These are phyloP conservation scores for Biscogniauxia marginata DNA, from an alignment of 2,329 filamentous ascomycete species.

Conservation along the genomic window DNA sequence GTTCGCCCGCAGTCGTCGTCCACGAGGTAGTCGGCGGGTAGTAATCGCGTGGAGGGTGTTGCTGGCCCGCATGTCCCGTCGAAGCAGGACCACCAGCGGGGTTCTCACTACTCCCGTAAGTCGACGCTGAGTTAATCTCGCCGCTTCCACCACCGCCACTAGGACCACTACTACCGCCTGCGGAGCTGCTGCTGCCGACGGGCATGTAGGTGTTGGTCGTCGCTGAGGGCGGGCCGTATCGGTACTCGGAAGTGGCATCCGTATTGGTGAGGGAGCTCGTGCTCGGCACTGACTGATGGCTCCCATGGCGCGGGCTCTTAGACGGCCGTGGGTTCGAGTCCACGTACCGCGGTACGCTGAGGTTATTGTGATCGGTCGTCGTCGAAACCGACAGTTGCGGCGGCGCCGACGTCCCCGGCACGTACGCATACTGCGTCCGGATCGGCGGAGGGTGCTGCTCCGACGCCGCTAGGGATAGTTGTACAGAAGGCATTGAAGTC, in stretches of 20 bases:
- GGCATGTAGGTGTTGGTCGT: conserved; percentile 10
- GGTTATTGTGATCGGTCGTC: conserved; percentile 45
- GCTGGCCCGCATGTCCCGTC: background rate
- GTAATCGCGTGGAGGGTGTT: conserved; percentile 46
- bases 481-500: conserved; percentile 53
- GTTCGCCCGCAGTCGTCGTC: conserved; percentile 51
- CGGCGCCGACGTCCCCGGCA: conserved; percentile 49
- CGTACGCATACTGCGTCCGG: conserved; percentile 56
- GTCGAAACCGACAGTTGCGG: conserved; percentile 47
- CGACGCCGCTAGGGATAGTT: conserved; percentile 48
- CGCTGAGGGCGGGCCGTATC: conserved; percentile 47
- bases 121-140: conserved; percentile 36
- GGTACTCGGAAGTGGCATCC: conserved; percentile 53
- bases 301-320: conserved; percentile 56
- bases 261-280: conserved; percentile 47
- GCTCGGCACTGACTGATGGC: conserved; percentile 54
- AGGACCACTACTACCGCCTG: conserved; percentile 28
- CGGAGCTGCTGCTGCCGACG: conserved; percentile 8
- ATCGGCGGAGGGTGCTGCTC: conserved; percentile 46
- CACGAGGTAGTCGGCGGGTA: conserved; percentile 52
- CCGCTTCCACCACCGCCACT: conserved; percentile 21
- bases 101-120: conserved; percentile 25
- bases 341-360: conserved; percentile 57
- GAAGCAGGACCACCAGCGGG: conserved; percentile 2
- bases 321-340: conserved; percentile 53